Percentiles rank a stretch among this genome's conserved stretches.
These are phyloP conservation scores for Trametes elegans DNA, from an alignment of 768 basidiomycete species.

Conservation along the genomic window DNA sequence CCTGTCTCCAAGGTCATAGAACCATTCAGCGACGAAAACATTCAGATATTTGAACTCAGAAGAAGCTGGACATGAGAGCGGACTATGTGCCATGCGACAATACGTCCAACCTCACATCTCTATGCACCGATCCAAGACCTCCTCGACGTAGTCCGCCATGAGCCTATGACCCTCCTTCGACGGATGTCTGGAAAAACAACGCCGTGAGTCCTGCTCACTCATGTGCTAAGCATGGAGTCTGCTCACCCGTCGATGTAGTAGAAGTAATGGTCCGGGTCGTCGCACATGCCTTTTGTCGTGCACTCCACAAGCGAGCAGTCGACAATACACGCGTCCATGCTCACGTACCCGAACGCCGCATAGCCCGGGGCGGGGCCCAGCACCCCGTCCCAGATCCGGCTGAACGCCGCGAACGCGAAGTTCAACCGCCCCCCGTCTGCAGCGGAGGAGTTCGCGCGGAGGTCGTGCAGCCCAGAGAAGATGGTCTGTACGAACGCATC, in stretches of 20 bases:
- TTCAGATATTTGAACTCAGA: not conserved
- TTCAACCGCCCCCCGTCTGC: slow-evolving; percentile 25
- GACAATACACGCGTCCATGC: slow-evolving; percentile 24
- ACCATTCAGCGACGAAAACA: not conserved
- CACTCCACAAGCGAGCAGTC: slow-evolving; percentile 15
- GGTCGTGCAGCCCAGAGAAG: slow-evolving; percentile 39
- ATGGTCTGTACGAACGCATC: slow-evolving; percentile 47
- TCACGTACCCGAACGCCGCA: slow-evolving; percentile 48
- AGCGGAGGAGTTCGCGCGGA: slow-evolving; percentile 30
- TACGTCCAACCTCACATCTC: not conserved
- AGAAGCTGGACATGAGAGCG: not conserved
- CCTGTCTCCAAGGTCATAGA: not conserved
- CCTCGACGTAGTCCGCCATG: slow-evolving; percentile 51
- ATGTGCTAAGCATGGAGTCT: too few species aligned
- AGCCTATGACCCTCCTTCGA: slow-evolving; percentile 48
- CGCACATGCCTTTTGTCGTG: slow-evolving; percentile 24
- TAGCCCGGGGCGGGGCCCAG: slow-evolving; percentile 43
- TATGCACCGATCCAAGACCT: slow-evolving; percentile 37
- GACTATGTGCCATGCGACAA: not conserved
- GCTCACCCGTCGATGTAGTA: slow-evolving; percentile 53
- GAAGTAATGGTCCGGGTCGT: slow-evolving; percentile 43
- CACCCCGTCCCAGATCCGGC: slow-evolving; percentile 50
- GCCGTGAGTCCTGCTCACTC: not conserved
- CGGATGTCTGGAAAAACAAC: slow-evolving; percentile 39
- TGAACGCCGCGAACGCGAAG: slow-evolving; percentile 44